Evolutionary conservation across 768 basidiomycete genomes (phyloP), one percentile per base, ranked within the genome.

Genomic region (Coprinopsis strossmayeri): DNA sequence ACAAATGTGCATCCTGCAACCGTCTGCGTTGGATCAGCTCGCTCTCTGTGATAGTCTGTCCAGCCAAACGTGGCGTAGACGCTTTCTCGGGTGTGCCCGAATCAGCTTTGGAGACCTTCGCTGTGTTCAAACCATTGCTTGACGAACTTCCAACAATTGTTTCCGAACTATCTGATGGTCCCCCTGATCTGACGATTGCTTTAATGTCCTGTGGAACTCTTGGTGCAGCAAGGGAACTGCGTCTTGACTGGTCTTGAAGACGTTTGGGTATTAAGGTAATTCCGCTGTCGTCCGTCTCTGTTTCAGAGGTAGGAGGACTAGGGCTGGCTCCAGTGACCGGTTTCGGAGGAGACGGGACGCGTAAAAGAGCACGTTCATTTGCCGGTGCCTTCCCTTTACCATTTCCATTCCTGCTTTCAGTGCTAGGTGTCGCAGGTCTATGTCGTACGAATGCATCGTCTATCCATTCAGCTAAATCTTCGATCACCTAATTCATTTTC

Each of bases 381-480:
- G 21, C 25, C 11, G 45, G 5, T n/a, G 13, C 21, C 23, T 44
- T 23, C 45, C 39, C 39, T 43, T 53, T 32, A n/a, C 35, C 49
- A 28, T 44, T 45, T 9, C 18, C 20, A 2, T 24, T 37, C 20
- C 17, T 15, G 21, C 39, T 18, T 24, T 41, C 45, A 23, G 13
- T 41, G 24, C 57, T 57, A 49, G 50, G 20, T 4, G 45, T 44
- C 10, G 53, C 49, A 23, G 46, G 52, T 53, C 55, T 48, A 52
- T 63, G 65, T 59, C 67, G 65, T 55, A 58, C 61, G 61, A 97
- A 98, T 34, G 83, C 77, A 49, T 82, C 81, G 55, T 82, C 78
- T 48, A 97, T 96, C 93, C 94, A 97, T 50, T 89, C 89, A 9
- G 85, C 94, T 52, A 93, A 72, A 53, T 91, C 87, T 53, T 81